Evolutionary conservation across 495 filamentous ascomycete genomes (phyloP).

Genomic region (Neurospora sp.): DNA sequence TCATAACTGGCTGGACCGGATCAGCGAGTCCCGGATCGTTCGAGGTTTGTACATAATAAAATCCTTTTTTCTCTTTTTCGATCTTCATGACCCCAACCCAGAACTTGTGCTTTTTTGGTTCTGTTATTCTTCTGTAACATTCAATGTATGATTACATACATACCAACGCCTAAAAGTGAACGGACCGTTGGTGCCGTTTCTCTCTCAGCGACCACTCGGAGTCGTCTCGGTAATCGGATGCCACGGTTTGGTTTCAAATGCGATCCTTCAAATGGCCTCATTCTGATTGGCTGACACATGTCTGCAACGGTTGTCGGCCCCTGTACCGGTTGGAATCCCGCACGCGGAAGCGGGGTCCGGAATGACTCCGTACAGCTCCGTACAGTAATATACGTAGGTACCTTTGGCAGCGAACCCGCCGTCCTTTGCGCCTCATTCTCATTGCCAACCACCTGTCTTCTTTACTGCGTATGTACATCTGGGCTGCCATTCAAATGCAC

Average conservation of each 20-base stretch:
- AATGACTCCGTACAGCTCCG: background rate
- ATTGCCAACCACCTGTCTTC: background rate
- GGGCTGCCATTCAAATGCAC: background rate
- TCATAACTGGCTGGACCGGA: background rate
- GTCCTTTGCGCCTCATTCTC: background rate
- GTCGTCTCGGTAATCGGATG: background rate
- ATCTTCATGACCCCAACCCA: background rate
- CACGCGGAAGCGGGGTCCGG: background rate
- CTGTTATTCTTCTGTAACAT: background rate
- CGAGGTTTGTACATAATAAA: background rate
- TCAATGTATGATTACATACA: background rate
- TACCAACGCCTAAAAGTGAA: background rate
- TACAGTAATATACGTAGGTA: background rate
- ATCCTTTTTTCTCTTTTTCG: background rate
- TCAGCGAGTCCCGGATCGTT: background rate
- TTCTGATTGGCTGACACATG: background rate
- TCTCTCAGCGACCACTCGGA: background rate
- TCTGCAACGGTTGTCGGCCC: background rate
- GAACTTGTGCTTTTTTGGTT: background rate
- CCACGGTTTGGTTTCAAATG: background rate
- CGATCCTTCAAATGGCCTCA: background rate
- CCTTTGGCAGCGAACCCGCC: background rate
- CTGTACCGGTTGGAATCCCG: background rate
- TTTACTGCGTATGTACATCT: background rate
- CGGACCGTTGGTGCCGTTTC: background rate